These are phyloP conservation scores for Aspergillus sclerotiicarbonarius DNA, from an alignment of 495 filamentous ascomycete species.

Conservation along the genomic window DNA sequence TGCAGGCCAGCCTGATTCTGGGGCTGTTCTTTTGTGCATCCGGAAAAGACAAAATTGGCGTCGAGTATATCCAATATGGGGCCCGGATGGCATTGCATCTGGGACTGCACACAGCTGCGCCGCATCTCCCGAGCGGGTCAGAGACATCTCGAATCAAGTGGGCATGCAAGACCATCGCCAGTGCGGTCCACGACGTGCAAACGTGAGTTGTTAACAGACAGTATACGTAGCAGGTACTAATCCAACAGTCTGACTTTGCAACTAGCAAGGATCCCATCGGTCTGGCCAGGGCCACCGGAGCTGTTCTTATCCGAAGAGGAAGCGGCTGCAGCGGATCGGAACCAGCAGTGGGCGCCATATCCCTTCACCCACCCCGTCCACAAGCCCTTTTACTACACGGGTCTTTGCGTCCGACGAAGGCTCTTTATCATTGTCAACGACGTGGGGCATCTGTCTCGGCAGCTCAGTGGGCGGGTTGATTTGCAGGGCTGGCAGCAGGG, in stretches of 20 bases:
- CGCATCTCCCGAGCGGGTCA: no score
- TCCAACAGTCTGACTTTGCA: background rate
- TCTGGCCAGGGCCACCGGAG: background rate
- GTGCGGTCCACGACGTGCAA: background rate
- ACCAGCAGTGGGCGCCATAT: constrained; percentile 2
- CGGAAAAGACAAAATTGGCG: constrained; percentile 1
- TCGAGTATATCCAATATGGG: background rate
- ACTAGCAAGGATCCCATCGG: background rate
- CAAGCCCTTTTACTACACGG: background rate
- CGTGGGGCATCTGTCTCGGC: background rate
- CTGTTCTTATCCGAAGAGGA: background rate
- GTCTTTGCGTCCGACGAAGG: background rate
- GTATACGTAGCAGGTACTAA: background rate
- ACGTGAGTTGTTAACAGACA: background rate
- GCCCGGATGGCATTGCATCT: background rate
- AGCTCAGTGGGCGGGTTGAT: background rate
- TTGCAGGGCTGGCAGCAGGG: background rate
- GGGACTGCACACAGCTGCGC: background rate
- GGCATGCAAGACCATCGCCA: background rate
- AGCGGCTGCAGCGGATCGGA: background rate
- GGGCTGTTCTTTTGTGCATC: background rate
- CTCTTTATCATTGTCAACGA: constrained; percentile 2
- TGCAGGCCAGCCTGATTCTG: background rate
- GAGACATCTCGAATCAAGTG: background rate
- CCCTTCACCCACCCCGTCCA: background rate